A percentile compares a stretch with the other conserved stretches of the same genome.
Evolutionary conservation across 129 eudicot genomes (phyloP).

Genomic region (Lactuca sativa): DNA sequence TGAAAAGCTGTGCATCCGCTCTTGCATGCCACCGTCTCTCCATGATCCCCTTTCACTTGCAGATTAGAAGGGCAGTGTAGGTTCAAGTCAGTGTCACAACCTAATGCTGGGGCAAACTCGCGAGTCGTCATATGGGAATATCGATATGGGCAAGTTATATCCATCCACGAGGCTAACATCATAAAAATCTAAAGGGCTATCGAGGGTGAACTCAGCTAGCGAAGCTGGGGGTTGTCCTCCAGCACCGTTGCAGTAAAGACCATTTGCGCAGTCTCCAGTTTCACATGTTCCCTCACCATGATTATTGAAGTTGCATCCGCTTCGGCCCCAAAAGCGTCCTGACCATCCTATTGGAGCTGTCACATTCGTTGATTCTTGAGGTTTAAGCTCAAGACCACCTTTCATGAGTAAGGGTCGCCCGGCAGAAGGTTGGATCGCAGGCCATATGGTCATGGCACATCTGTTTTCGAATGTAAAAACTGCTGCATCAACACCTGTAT

Average conservation of each 20-base stretch:
- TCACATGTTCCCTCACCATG: slow-evolving; percentile 48
- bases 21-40: slow-evolving; percentile 41
- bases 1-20: slow-evolving; percentile 55
- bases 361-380: slow-evolving; percentile 24
- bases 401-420: slow-evolving; percentile 45
- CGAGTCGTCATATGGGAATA: slow-evolving; percentile 46
- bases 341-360: slow-evolving; percentile 63
- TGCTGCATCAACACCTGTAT: slow-evolving; percentile 51
- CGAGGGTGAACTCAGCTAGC: slow-evolving; percentile 58
- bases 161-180: slow-evolving; percentile 87
- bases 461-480: slow-evolving; percentile 60
- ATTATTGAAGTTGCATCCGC: slow-evolving; percentile 45
- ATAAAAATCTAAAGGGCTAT: slow-evolving; percentile 53
- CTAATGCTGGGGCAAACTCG: slow-evolving; percentile 40
- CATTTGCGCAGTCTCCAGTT: slow-evolving; percentile 63
- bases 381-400: slow-evolving; percentile 55
- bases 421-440: slow-evolving; percentile 50
- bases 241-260: slow-evolving; percentile 47
- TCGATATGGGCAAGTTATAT: slow-evolving; percentile 56
- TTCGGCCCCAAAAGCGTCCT: slow-evolving; percentile 71
- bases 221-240: slow-evolving; percentile 67
- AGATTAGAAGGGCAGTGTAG: slow-evolving; percentile 41
- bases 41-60: slow-evolving; percentile 30
- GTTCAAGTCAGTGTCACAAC: slow-evolving; percentile 55
- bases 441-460: slow-evolving; percentile 61